Base-by-base conservation (phyloP, 345 rosid genomes). In the Draba incana region DNA sequence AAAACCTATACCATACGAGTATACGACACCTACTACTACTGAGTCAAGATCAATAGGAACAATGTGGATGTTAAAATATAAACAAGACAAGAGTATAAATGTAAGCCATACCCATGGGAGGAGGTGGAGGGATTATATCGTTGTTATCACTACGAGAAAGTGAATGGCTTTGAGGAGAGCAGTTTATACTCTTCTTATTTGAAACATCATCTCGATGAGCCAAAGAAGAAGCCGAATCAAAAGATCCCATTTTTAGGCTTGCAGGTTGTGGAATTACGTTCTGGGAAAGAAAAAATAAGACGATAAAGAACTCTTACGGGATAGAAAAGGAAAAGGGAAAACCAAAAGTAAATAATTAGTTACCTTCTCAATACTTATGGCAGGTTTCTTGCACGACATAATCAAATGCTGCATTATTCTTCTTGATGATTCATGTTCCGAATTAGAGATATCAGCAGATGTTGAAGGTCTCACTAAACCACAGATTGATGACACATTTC, bases 361-460 rank as follows among this genome's bases (percentile, higher is more conserved):
- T 68, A 89, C 99, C 97, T 82, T 84, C 68, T 83, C 81, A 66
- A 74, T 71, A 65, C 80, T 64, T 62, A 73, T 23, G 79, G 76
- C 62, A 61, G 28, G 57, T 67, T 79, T 88, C 83, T 44, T 78
- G 75, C 68, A 79, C 38, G 78, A 66, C 77, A 66, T 66, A 31
- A 72, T 55, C 41, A 69, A 41, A 51, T 76, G 75, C 60, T 39
- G 57, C 16, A 59, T 56, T 58, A 52, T 62, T 57, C 75, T 81
- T 69, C 37, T 69, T 1, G 81, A 70, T 58, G 92, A 75, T 62
- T 78, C 72, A 65, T 54, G 54, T 61, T 77, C 70, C n/a, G 23
- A 81, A 55, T 38, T 46, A 50, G 79, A 79, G 48, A 82, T 75
- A 50, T 50, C 71, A 69, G 70, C 54, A 69, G 57, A 81, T 68